Evolutionary conservation across 257 asterid species (phyloP).

Genomic region (Hygrophila difformis): DNA sequence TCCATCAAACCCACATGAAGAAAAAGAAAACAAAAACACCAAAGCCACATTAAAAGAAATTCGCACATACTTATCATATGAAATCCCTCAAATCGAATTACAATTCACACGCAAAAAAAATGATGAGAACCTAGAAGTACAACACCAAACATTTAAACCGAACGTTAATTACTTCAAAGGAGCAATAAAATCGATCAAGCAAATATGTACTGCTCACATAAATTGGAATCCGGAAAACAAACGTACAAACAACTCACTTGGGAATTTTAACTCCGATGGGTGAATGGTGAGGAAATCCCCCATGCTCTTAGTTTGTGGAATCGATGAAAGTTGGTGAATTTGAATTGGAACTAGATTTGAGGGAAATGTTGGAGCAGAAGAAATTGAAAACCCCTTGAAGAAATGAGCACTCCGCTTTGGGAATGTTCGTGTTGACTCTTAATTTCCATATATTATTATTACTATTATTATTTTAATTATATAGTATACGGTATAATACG

Average conservation of each 20-base stretch:
- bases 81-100: no score
- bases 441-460: no score
- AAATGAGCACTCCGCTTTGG: no score
- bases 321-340: neutral
- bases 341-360: neutral
- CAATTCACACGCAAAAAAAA: no score
- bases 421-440: no score
- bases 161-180: no score
- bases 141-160: no score
- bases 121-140: constrained; percentile 5
- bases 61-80: constrained; percentile 9
- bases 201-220: neutral
- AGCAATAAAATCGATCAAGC: constrained; percentile 4
- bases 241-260: constrained; percentile 36
- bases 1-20: constrained; percentile 21
- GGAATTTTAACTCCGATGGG: constrained; percentile 74
- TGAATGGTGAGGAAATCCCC: constrained; percentile 68
- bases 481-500: no score
- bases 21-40: no score
- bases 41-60: constrained; percentile 12
- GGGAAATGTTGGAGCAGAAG: constrained; percentile 3
- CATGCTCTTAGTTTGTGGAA: constrained; percentile 32
- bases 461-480: no score
- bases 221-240: constrained; percentile 8
- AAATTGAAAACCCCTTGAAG: no score